Base-by-base conservation (phyloP, 768 basidiomycete genomes). In the Boletus bicolor region DNA sequence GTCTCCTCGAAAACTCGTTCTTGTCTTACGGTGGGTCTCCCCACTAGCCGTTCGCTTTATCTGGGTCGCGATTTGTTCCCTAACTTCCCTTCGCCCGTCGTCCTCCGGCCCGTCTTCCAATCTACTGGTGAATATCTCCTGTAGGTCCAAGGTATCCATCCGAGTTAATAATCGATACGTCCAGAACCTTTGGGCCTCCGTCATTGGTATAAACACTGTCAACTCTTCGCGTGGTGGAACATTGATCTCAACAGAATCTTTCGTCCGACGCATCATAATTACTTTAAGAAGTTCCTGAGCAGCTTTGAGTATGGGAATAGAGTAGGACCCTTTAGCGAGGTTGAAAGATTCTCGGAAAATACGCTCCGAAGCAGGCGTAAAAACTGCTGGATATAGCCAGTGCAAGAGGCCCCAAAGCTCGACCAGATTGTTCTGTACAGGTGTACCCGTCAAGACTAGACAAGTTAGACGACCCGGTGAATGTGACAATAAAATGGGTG, bases 391-490 rank as follows among this genome's bases (percentile, higher is more conserved):
- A 60, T 79, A 81, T 17, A 86, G 72, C 79, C 79, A 84, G 58
- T 77, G 79, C 17, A 85, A 68, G 12, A 84, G 68, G 24, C 75
- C 64, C 84, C 81, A 83, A 15, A 85, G 72, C 63, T 86, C 84
- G 19, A 76, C 66, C 11, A 86, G 66, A 57, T 86, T 82, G 59
- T 86, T 86, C 62, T 89, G 87, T 0, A 90, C 77, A 0, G 88
- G 88, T 0, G 88, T 90, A 24, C 88, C 88, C 0, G 85, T 87
- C 54, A 90, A 72, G 55, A 90, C 83, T 83, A 17, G 36, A 21
- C 5, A 14, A 35, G 21, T 62, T 19, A 49, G 39, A 4, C 51
- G 17, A 56, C 24, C 6, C 9, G 10, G 15, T 0, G 7, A 55
- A 43, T 30, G 7, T 12, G 11, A 41, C 15, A 37, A 14, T 43